Percentiles rank a stretch among this genome's conserved stretches.
Conservation (phyloP, 805 yeast species). For the Sugiyamaella americana region DNA sequence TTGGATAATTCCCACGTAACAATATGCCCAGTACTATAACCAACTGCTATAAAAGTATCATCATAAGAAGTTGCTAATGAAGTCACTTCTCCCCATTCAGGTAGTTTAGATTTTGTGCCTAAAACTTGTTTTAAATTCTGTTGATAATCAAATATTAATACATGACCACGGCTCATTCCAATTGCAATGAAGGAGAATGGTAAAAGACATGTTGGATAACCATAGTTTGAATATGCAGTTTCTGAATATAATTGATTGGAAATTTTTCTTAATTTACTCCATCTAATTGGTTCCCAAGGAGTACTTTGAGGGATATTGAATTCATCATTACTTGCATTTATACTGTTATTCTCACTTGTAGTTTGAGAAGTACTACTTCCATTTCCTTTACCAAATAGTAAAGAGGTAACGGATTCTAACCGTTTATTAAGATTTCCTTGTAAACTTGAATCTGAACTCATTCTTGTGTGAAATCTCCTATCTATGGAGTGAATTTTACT, state of each 20-base stretch:
- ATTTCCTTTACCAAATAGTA: background rate
- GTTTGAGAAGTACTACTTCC: background rate
- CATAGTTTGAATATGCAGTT: constrained; percentile 36
- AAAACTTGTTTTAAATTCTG: constrained; percentile 50
- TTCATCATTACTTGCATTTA: background rate
- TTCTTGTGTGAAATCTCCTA: constrained; percentile 18
- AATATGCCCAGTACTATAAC: constrained; percentile 59
- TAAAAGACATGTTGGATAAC: constrained; percentile 46
- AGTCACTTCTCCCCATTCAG: constrained; percentile 45
- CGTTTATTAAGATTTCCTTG: constrained; percentile 1
- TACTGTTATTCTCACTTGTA: background rate
- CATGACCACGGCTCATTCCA: constrained; percentile 65
- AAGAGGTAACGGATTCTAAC: background rate
- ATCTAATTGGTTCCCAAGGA: constrained; percentile 16
- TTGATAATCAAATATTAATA: constrained; percentile 61
- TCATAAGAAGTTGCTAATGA: constrained; percentile 59
- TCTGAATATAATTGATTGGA: constrained; percentile 35
- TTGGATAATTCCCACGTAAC: constrained; percentile 58
- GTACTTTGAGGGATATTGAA: constrained; percentile 1
- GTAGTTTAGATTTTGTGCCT: constrained; percentile 28
- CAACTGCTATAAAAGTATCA: constrained; percentile 62
- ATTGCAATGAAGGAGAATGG: constrained; percentile 36
- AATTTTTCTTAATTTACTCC: constrained; percentile 39
- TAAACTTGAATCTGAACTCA: constrained; percentile 13
- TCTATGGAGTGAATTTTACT: constrained; percentile 15